These are phyloP conservation scores for Solanum gracilifrons DNA, from an alignment of 257 asterid genomes.

Conservation along the genomic window DNA sequence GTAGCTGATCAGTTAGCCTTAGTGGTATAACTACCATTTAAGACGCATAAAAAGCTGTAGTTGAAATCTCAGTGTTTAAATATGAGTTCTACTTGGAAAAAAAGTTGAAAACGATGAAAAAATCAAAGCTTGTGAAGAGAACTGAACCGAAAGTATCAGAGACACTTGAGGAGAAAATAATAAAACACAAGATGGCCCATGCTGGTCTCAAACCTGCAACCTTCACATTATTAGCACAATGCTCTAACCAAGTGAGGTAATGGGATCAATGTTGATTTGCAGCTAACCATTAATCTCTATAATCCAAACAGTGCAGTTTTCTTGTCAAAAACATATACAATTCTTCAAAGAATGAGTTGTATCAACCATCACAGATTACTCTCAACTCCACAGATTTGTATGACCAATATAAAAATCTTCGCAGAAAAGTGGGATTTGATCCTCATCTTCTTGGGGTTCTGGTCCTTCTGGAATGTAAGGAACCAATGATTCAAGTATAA, in stretches of 20 bases:
- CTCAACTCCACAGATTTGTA: background rate
- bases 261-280: background rate
- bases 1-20: background rate
- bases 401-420: background rate
- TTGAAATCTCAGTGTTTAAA: too few relatives aligned
- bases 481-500: background rate
- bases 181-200: too few relatives aligned
- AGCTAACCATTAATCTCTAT: background rate
- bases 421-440: background rate
- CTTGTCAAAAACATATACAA: background rate
- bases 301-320: background rate
- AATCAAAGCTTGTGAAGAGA: too few relatives aligned
- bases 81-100: too few relatives aligned
- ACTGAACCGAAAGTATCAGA: too few relatives aligned
- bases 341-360: background rate
- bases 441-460: background rate
- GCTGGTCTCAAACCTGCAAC: slow-evolving; percentile 2
- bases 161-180: too few relatives aligned
- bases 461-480: background rate
- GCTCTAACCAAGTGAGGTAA: slow-evolving; percentile 2
- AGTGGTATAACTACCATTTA: background rate
- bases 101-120: too few relatives aligned
- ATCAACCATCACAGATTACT: background rate
- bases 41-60: background rate
- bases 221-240: slow-evolving; percentile 35